Evolutionary conservation across 345 rosid genomes (phyloP), one percentile per base, ranked within the genome.

Genomic region (Nasturtium officinale): DNA sequence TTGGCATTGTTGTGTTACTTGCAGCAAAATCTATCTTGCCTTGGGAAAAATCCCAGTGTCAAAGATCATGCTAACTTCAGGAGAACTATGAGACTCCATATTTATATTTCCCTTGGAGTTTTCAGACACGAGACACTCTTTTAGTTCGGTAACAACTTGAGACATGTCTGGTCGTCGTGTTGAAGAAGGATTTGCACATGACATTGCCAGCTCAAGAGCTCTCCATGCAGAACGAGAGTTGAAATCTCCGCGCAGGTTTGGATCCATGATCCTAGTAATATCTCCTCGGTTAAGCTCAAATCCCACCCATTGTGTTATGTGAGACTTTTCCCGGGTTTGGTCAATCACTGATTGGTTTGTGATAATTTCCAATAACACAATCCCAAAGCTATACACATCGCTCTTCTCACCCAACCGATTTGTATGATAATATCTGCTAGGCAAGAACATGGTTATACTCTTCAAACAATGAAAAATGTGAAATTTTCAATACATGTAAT

Each of bases 341-440:
- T 68, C 69, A 28, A 83, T 53, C n/a, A 80, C 83, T 0, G 55
- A 69, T 46, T 61, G 74, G 30, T 84, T 81, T 5, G 86, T 87
- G 25, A 85, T 76, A 3, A 85, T 58, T 77, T 85, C 38, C 5
- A 26, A 3, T 0, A 87, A 67, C 9, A 85, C 54, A 37, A 87
- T 78, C 3, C 87, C 86, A 13, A 80, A 87, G 66, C 84, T 82
- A 23, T 85, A 85, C 2, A 87, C 82, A 76, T 85, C 89, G 3
- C 84, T 87, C 48, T 26, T 78, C 61, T 75, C 77, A 1, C 72
- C 72, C 17, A 86, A 64, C 29, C 71, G 79, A 66, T 66, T 38
- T 0, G 79, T 78, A 18, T 9, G 32, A 7, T 57, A 67, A 25
- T 51, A 69, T 69, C 82, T 83, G n/a, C n/a, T n/a, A 5, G 60